These are phyloP conservation scores for Phaeophleospora eucalypticola DNA, from an alignment of 2,329 filamentous ascomycete genomes.

Conservation along the genomic window DNA sequence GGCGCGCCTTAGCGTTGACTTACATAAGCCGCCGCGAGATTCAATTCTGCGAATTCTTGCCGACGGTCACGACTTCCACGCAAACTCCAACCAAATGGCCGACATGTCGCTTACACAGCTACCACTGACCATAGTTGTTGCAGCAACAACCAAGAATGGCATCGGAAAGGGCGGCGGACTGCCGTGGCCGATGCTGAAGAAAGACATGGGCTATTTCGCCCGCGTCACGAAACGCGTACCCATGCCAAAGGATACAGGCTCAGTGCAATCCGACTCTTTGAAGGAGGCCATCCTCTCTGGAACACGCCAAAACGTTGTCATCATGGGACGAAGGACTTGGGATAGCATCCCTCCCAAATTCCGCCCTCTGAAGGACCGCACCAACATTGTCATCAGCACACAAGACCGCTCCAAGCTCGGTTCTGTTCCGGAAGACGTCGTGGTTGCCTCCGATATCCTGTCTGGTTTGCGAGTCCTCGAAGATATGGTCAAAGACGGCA, in stretches of 20 bases:
- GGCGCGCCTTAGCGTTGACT: no score
- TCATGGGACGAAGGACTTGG: slow-evolving; percentile 98
- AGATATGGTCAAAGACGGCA: slow-evolving; percentile 21
- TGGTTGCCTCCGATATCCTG: slow-evolving; percentile 47
- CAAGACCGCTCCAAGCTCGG: slow-evolving; percentile 20
- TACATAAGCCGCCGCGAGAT: no score
- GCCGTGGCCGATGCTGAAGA: slow-evolving; percentile 83
- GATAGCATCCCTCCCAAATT: slow-evolving; percentile 78
- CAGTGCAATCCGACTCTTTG: slow-evolving; percentile 23
- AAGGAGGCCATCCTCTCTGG: slow-evolving; percentile 19
- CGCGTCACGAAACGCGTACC: slow-evolving; percentile 72
- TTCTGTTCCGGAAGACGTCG: slow-evolving; percentile 41
- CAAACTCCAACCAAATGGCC: no score
- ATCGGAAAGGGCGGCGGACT: slow-evolving; percentile 76
- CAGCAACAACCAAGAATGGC: slow-evolving; percentile 81
- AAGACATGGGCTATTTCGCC: slow-evolving; percentile 94
- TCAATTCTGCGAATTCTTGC: no score
- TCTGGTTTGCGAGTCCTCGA: slow-evolving; percentile 33
- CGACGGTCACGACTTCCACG: no score
- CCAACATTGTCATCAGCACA: slow-evolving; percentile 78
- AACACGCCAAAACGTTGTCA: slow-evolving; percentile 58
- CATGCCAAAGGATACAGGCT: slow-evolving; percentile 45
- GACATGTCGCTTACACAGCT: slow-evolving; percentile 28
- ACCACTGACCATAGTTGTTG: slow-evolving; percentile 79
- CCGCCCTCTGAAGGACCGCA: slow-evolving; percentile 71